A percentile compares a stretch with the other conserved stretches of the same genome.
Evolutionary conservation across 768 basidiomycete species (phyloP).

Genomic region (Naematelia aurantialba): DNA sequence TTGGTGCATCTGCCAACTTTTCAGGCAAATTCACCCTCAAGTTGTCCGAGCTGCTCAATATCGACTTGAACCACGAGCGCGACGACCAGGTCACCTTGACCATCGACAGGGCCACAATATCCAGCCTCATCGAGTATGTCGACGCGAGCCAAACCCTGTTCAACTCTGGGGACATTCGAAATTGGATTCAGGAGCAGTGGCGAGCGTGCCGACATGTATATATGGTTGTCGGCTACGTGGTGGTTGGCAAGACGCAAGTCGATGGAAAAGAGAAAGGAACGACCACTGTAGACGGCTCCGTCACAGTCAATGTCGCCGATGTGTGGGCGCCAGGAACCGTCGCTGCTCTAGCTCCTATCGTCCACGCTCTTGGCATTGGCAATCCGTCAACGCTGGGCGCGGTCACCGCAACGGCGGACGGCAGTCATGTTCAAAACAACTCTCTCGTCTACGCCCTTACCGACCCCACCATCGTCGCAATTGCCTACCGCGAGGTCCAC

Average conservation of each 20-base stretch:
- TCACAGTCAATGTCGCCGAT: background rate
- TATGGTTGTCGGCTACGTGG: background rate
- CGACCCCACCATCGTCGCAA: background rate
- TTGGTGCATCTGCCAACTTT: background rate
- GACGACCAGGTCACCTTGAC: background rate
- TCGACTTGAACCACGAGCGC: background rate
- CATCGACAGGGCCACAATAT: background rate
- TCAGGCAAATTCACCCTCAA: background rate
- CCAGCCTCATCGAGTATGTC: background rate
- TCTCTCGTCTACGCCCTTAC: background rate
- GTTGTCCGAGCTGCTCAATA: background rate
- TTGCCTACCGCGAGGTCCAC: background rate
- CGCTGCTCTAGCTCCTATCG: background rate
- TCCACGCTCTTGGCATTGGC: background rate
- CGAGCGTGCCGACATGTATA: background rate
- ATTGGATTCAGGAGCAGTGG: background rate
- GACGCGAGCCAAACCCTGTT: background rate
- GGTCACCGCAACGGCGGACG: background rate
- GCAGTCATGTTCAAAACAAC: background rate
- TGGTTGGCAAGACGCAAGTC: background rate
- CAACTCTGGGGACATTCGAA: background rate
- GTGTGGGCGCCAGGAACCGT: too few relatives aligned
- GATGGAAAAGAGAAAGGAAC: background rate
- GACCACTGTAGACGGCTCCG: background rate
- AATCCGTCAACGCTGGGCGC: background rate